Evolutionary conservation across 2,329 filamentous ascomycete species (phyloP).

Genomic region (Ampelomyces quisqualis): DNA sequence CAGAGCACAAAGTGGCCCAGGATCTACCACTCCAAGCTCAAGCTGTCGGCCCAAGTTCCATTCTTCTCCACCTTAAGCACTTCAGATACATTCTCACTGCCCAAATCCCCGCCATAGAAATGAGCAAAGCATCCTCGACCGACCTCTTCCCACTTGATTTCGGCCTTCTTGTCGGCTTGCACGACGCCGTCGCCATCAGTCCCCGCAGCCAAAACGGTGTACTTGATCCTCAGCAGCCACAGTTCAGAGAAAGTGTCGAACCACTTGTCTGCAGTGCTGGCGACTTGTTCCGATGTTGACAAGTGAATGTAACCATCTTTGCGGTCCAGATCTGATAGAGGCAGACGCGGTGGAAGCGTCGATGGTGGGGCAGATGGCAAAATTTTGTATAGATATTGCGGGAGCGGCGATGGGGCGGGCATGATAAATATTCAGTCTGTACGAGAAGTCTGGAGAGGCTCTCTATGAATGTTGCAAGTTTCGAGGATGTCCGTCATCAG

Average conservation of each 20-base stretch:
- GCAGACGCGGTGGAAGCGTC: constrained; percentile 57
- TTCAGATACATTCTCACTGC: constrained; percentile 53
- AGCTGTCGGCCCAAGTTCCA: constrained; percentile 51
- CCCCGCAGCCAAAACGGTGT: constrained; percentile 44
- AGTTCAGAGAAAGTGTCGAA: constrained; percentile 42
- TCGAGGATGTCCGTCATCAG: too few species aligned
- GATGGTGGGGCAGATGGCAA: constrained; percentile 54
- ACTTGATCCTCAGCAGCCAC: constrained; percentile 58
- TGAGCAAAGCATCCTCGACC: constrained; percentile 57
- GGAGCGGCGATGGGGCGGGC: constrained; percentile 36
- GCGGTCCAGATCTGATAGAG: constrained; percentile 60
- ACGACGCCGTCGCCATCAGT: constrained; percentile 30
- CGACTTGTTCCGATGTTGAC: constrained; percentile 56
- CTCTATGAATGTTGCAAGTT: too few species aligned
- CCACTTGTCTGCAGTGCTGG: constrained; percentile 38
- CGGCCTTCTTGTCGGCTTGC: constrained; percentile 24
- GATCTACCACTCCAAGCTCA: constrained; percentile 40
- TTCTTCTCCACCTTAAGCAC: constrained; percentile 50
- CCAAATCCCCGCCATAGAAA: constrained; percentile 59
- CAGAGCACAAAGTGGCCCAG: too few species aligned
- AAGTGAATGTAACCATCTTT: constrained; percentile 64
- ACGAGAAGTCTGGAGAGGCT: too few species aligned
- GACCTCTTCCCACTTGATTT: constrained; percentile 57
- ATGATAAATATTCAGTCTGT: constrained; percentile 27
- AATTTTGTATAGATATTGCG: constrained; percentile 60